A percentile compares a stretch with the other conserved stretches of the same genome.
phyloP scores from a whole-genome alignment of 192 early-diverging fungal genomes.

The Mortierella hygrophila region DNA sequence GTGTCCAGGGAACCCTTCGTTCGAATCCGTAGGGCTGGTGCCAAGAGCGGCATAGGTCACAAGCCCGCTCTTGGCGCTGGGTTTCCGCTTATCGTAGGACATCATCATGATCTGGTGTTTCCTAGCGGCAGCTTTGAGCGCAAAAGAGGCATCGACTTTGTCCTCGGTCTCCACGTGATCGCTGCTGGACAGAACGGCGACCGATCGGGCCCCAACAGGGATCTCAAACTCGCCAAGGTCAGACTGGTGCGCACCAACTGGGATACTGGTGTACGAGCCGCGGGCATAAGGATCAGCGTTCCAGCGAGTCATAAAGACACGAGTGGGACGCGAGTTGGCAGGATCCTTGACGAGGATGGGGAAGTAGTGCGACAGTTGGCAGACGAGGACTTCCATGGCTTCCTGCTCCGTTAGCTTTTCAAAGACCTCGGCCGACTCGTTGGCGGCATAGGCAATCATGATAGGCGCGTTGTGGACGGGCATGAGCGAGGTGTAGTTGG shows the following conservation, averaged over 20 bases:
- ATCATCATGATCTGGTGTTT: conserved; percentile 8
- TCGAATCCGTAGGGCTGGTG: not conserved
- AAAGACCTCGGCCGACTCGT: conserved; percentile 46
- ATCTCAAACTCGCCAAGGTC: conserved; percentile 58
- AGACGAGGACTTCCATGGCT: conserved; percentile 42
- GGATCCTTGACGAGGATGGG: conserved; percentile 28
- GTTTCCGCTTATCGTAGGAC: conserved; percentile 5
- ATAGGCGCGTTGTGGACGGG: conserved; percentile 42
- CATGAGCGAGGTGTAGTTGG: conserved; percentile 55
- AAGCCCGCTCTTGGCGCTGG: not conserved
- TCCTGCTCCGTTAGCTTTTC: conserved; percentile 45
- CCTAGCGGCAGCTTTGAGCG: not conserved
- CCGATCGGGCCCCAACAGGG: conserved; percentile 44
- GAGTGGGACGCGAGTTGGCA: conserved; percentile 13
- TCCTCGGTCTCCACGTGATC: not conserved
- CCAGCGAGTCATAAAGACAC: conserved; percentile 58
- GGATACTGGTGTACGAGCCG: conserved; percentile 63
- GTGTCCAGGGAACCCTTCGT: not conserved
- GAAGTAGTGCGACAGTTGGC: conserved; percentile 49
- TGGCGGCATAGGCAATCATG: conserved; percentile 50
- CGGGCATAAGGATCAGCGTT: conserved; percentile 57
- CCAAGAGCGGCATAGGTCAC: not conserved
- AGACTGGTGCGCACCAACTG: conserved; percentile 46
- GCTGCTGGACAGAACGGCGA: conserved; percentile 4
- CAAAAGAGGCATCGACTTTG: not conserved